phyloP scores from a whole-genome alignment of 2,329 filamentous ascomycete species.

The Phialophora expanda region DNA sequence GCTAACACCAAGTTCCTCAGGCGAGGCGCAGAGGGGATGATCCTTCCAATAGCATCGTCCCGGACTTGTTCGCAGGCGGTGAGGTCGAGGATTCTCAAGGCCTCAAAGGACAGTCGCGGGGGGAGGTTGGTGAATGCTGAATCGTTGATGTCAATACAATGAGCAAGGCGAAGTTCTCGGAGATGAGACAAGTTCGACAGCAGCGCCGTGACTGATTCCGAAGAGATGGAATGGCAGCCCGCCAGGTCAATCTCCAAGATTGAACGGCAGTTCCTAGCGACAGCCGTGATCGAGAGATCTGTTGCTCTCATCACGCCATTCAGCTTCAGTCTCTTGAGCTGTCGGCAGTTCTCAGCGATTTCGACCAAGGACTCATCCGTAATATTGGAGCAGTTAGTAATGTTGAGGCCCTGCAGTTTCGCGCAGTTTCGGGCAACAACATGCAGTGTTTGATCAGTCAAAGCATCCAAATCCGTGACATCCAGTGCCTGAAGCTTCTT shows the following conservation, averaged over 20 bases:
- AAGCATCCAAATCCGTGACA: conserved; percentile 77
- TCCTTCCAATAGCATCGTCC: conserved; percentile 85
- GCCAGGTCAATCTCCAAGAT: conserved; percentile 96
- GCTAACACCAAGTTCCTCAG: conserved; percentile 91
- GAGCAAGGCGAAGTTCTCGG: conserved; percentile 86
- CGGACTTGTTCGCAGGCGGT: conserved; percentile 85
- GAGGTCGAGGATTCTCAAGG: conserved; percentile 88
- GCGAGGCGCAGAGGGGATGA: conserved; percentile 83
- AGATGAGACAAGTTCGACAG: conserved; percentile 78
- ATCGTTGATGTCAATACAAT: conserved; percentile 84
- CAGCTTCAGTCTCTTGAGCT: conserved; percentile 92
- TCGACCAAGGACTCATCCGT: conserved; percentile 83
- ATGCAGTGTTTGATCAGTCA: conserved; percentile 80
- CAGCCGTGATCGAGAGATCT: conserved; percentile 79
- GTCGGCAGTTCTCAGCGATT: conserved; percentile 80
- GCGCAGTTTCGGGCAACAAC: conserved; percentile 80
- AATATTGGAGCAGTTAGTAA: conserved; percentile 82
- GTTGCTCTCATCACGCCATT: conserved; percentile 88
- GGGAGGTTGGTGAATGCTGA: conserved; percentile 84
- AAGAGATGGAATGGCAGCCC: conserved; percentile 79
- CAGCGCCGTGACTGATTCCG: conserved; percentile 80
- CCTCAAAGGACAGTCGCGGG: conserved; percentile 73
- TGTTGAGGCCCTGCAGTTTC: conserved; percentile 87
- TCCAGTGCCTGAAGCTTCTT: conserved; percentile 84
- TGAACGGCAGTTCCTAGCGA: conserved; percentile 85